phyloP scores from a whole-genome alignment of 257 asterid species.

The Penstemon davidsonii region DNA sequence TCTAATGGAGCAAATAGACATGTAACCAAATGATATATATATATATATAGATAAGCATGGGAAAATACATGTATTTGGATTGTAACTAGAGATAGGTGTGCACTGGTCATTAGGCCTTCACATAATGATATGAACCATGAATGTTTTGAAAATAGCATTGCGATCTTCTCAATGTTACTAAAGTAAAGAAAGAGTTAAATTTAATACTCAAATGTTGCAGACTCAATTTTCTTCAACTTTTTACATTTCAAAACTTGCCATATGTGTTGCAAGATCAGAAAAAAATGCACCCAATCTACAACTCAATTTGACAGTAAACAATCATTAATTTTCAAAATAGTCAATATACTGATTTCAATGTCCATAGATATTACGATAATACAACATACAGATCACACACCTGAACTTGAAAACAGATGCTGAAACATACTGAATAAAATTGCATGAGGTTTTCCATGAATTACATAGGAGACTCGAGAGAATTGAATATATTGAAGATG shows the following conservation, averaged over 20 bases:
- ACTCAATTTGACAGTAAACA: background rate
- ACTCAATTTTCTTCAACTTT: background rate
- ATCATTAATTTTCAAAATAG: background rate
- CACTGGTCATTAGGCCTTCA: background rate
- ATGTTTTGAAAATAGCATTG: background rate
- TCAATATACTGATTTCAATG: background rate
- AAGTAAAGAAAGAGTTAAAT: background rate
- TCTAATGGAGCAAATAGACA: background rate
- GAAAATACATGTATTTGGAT: background rate
- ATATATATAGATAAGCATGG: background rate
- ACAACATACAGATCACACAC: background rate
- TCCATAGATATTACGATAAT: background rate
- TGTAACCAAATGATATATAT: background rate
- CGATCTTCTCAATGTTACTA: too few species aligned
- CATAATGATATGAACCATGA: background rate
- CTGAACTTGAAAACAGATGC: background rate
- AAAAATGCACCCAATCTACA: background rate
- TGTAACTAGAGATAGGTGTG: background rate
- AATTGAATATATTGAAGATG: constrained; percentile 4
- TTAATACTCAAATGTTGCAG: background rate
- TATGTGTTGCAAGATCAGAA: background rate
- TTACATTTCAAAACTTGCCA: background rate
- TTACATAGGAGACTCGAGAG: background rate
- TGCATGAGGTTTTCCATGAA: background rate
- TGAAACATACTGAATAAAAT: background rate